Percentiles rank a stretch among this genome's conserved stretches.
phyloP scores from a whole-genome alignment of 225 moss, liverwort and hornwort species.

The Lunularia cruciata region DNA sequence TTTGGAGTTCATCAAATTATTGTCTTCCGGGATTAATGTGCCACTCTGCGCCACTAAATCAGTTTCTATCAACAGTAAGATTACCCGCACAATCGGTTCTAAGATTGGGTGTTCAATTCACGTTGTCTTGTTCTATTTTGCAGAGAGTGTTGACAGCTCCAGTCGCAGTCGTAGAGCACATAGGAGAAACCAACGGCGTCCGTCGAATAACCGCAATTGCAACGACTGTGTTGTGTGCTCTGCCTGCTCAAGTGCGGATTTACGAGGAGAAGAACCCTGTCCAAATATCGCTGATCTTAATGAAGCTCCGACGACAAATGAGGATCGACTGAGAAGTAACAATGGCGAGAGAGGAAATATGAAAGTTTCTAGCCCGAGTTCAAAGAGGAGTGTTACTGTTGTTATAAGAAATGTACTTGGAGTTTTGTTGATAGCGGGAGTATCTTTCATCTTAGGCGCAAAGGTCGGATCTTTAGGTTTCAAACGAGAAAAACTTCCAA shows the following conservation, averaged over 20 bases:
- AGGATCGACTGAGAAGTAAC: not conserved
- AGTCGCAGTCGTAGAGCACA: not conserved
- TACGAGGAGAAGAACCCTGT: not conserved
- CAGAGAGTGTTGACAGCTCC: slow-evolving; percentile 18
- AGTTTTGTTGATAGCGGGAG: slow-evolving; percentile 36
- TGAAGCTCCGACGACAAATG: not conserved
- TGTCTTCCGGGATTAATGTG: no score
- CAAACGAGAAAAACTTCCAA: not conserved
- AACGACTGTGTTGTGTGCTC: slow-evolving; percentile 12
- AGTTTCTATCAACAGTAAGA: no score
- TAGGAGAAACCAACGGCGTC: not conserved
- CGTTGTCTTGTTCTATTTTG: not conserved
- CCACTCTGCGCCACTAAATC: no score
- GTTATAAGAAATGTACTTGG: slow-evolving; percentile 38
- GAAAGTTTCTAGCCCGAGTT: slow-evolving; percentile 11
- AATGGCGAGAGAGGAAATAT: not conserved
- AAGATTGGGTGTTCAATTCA: no score
- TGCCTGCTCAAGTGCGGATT: slow-evolving; percentile 24
- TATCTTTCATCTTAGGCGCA: slow-evolving; percentile 35
- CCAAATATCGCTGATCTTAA: not conserved
- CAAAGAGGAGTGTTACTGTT: slow-evolving; percentile 15
- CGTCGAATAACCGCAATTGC: slow-evolving; percentile 10
- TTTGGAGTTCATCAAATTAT: no score
- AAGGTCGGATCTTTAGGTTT: slow-evolving; percentile 23
- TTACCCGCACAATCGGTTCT: no score